Conservation (phyloP, 306 rosid species). For the Fragaria ananassa region DNA sequence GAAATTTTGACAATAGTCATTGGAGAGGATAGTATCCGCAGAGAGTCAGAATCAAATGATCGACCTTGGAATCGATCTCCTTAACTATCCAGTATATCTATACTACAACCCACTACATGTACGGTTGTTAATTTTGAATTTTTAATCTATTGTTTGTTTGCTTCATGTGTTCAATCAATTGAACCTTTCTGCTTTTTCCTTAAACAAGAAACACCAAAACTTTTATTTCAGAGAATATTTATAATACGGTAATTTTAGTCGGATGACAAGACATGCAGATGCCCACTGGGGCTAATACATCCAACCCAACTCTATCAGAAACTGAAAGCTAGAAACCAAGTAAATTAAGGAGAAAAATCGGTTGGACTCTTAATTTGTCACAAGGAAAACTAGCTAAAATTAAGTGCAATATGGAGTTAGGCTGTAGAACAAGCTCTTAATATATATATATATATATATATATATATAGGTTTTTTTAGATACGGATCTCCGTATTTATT, state of each 20-base stretch:
- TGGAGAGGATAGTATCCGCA: neutral
- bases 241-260: neutral
- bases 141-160: neutral
- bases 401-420: neutral
- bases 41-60: neutral
- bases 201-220: neutral
- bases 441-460: too few relatives aligned
- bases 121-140: neutral
- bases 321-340: neutral
- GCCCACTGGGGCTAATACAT: neutral
- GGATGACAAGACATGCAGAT: neutral
- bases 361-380: neutral
- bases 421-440: too few relatives aligned
- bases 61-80: neutral
- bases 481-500: too few relatives aligned
- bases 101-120: neutral
- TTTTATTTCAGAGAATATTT: neutral
- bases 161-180: neutral
- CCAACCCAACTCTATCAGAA: neutral
- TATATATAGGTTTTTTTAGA: too few relatives aligned
- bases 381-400: neutral
- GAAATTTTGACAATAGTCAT: conserved; percentile 13
- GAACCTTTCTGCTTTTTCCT: neutral
- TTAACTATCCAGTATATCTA: neutral
- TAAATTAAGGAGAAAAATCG: neutral